Base-by-base conservation (phyloP, 2,329 filamentous ascomycete genomes). In the Colletotrichum falcatum region DNA sequence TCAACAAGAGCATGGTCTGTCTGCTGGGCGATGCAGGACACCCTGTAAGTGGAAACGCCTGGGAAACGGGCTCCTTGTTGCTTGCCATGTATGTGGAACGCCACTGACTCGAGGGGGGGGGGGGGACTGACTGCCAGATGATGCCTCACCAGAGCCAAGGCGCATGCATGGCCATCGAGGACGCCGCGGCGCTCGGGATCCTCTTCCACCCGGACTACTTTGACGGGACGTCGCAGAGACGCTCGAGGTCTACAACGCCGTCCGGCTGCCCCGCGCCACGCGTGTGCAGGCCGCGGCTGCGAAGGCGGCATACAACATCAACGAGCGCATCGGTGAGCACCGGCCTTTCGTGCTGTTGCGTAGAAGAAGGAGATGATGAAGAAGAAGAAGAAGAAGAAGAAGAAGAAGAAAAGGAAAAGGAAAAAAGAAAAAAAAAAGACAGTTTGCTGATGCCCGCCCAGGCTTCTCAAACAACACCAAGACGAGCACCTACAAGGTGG, bases 91-190 rank as follows among this genome's bases (percentile, higher is more conserved):
- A n/a, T n/a, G n/a, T 54, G 20, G 9, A 23, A 12, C 16, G 11
- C 16, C 8, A 28, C 66, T 70, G 20, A 70, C 49, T 35, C 30
- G 28, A 37, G 33, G n/a, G n/a, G n/a, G n/a, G n/a, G n/a, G n/a
- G n/a, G n/a, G n/a, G n/a, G n/a, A n/a, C n/a, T n/a, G n/a, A n/a
- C n/a, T n/a, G 2, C 6, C 18, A 70, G 67, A 70, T 70, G 67
- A 70, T 70, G 86, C 89, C 90, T 1, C 86, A 92, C 75, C 90
- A 92, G 76, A 90, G 87, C 66, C 90, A 93, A 77, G 90, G 90
- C 5, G 90, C 90, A 0, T 91, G 89, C 74, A 90, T 90, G 88
- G 89, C 90, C 0, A 90, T 91, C 54, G 90, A 92, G 76, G 90
- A 92, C 70, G 88, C 89, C 0, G 90, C 87, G 0, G 88, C 88